Evolutionary conservation across 192 early-diverging fungal species (phyloP), one percentile per base, ranked within the genome.

Genomic region (Umbelopsis sp.): DNA sequence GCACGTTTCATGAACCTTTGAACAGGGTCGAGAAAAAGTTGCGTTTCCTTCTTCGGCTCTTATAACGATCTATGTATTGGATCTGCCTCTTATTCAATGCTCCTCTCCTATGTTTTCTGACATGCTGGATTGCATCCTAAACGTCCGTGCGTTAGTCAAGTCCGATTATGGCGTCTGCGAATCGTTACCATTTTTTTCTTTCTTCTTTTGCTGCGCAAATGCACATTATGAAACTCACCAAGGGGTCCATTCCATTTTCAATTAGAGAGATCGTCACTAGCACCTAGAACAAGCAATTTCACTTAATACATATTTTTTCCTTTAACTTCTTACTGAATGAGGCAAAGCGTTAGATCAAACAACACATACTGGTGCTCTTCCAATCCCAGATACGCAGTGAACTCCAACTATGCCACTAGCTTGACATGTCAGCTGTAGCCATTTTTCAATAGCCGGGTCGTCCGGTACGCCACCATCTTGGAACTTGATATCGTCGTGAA

Each of bases 351-450:
- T 30, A 30, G n/a, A 25, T 30, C 15, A 66, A 80, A 35, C 89
- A 65, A 66, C 81, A 35, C 89, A 64, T 71, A 91, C 85, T 11
- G 91, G 91, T 10, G 92, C 92, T 71, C 91, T 79, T n/a, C 91
- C 91, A 41, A 93, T 86, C 18, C 91, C 91, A 30, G 90, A 87
- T 49, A 93, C 87, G 70, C 91, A 93, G 68, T 93, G 91, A 18
- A 93, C 86, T 12, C 78, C 82, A 61, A 85, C 78, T 20, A 66
- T 77, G 13, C 64, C 45, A 1, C 71, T 66, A 12, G 75, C 75
- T 13, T 74, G 50, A 41, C 80, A 73, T 44, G 73, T 75, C 44
- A 84, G 64, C 9, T 77, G 53, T n/a, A 84, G 66, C 86, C 77
- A 86, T 1, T 58, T 48, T 1, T 84, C 49, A 64, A 81, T 65